Conservation (phyloP, 2,329 filamentous ascomycete genomes). For the Hirsutella minnesotensis region DNA sequence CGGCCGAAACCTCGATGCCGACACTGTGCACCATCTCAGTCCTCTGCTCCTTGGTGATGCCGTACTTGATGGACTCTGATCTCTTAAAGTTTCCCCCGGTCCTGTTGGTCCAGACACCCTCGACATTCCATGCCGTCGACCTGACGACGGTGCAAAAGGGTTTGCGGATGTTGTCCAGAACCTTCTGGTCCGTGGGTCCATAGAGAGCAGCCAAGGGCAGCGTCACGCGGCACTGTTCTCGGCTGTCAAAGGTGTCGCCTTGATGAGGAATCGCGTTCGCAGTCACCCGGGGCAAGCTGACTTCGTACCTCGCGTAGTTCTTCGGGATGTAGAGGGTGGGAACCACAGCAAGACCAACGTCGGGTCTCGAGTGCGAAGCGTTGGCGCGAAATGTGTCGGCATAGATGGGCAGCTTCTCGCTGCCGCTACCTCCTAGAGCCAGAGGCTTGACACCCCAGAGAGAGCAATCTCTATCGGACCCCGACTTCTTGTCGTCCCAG, state of each 20-base stretch:
- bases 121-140: not conserved
- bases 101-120: not conserved
- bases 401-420: not conserved
- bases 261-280: not conserved
- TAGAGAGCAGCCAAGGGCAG: conserved; percentile 1
- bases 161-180: not conserved
- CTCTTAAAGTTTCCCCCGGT: not conserved
- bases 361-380: not conserved
- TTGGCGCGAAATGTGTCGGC: not conserved
- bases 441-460: not conserved
- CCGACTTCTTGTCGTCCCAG: not conserved
- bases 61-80: not conserved
- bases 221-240: not conserved
- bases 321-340: not conserved
- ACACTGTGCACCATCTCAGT: not conserved
- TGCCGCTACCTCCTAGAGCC: not conserved
- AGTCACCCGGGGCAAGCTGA: not conserved
- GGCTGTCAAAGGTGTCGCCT: not conserved
- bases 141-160: conserved; percentile 1
- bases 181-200: not conserved
- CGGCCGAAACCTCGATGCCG: not conserved
- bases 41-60: conserved; percentile 1
- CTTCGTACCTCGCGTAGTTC: not conserved
- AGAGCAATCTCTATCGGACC: not conserved
- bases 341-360: not conserved